Base-by-base conservation (phyloP, 2,329 filamentous ascomycete species). In the Xylariaceae sp. region DNA sequence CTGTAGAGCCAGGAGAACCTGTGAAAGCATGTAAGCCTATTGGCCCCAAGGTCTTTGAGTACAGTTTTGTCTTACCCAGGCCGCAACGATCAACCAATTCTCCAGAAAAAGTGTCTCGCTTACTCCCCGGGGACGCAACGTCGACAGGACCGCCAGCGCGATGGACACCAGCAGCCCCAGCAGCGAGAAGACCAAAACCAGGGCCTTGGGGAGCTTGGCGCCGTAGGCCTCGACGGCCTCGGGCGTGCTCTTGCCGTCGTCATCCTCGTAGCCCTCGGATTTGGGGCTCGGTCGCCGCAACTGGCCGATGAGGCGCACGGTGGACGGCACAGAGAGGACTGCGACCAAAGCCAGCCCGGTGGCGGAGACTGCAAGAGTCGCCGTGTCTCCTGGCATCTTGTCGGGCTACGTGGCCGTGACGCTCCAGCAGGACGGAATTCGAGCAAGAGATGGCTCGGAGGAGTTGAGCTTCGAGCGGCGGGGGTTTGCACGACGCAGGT, bases 231-330 rank as follows among this genome's bases (percentile, higher is more conserved):
- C 67, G 33, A 77, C 53, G 2, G 77, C 76, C 50, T 81, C 76
- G 25, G 73, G 67, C 0, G 77, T 81, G 19, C 79, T 80, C 42
- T 70, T 66, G 31, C 83, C 83, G 57, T 89, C 83, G 40, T 68
- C 60, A 50, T 89, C 83, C 45, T 77, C 63, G 49, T 88, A 88
- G 10, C 67, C 61, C 9, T 68, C 59, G 25, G 69, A 61, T 37
- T 48, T 51, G 11, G 39, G 30, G n/a, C 42, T 36, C 26, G 38
- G 47, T 16, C 32, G 41, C 30, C 45, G 40, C 19, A 49, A 31
- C 36, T 46, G 50, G 31, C 33, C 26, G 5, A 24, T 27, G 12
- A 54, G 28, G 31, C 40, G 42, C 25, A 47, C 16, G n/a, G 38
- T 31, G 7, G 50, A 43, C 12, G 52, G 52, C 14, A 47, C 12